These are phyloP conservation scores for Nidula niveotomentosa DNA, from an alignment of 1,284 basidiomycete genomes.

Conservation along the genomic window DNA sequence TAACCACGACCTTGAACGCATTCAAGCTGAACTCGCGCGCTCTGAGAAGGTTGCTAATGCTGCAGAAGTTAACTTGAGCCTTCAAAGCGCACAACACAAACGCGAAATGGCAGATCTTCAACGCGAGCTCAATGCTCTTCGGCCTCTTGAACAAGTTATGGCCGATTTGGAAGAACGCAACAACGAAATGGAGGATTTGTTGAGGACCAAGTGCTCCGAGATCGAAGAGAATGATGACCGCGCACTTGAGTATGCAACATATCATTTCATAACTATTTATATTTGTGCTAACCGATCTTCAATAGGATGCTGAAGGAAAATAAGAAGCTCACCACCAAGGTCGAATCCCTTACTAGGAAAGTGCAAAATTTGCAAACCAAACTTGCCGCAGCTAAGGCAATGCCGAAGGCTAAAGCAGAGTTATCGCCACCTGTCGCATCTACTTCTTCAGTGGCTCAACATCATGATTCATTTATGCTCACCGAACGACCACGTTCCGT, in stretches of 20 bases:
- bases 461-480: too few relatives aligned
- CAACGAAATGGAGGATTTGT: constrained; percentile 69
- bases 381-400: constrained; percentile 50
- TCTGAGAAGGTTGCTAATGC: constrained; percentile 59
- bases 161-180: constrained; percentile 66
- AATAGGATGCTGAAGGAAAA: constrained; percentile 72
- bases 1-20: constrained; percentile 45
- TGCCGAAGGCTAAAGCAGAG: too few relatives aligned
- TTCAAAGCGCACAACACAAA: constrained; percentile 63
- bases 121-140: constrained; percentile 53
- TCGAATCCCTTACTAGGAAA: constrained; percentile 70
- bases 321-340: constrained; percentile 68
- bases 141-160: constrained; percentile 50
- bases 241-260: constrained; percentile 66
- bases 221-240: constrained; percentile 82
- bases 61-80: constrained; percentile 61
- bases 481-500: too few relatives aligned
- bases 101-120: constrained; percentile 57
- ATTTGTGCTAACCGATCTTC: too few relatives aligned
- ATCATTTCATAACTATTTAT: neutral
- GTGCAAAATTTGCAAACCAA: constrained; percentile 69
- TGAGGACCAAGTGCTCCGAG: constrained; percentile 68
- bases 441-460: too few relatives aligned
- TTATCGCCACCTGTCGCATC: too few relatives aligned
- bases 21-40: constrained; percentile 40